Percentiles rank a stretch among this genome's conserved stretches.
These are phyloP conservation scores for Forsythia viridissima DNA, from an alignment of 257 asterid species.

Conservation along the genomic window DNA sequence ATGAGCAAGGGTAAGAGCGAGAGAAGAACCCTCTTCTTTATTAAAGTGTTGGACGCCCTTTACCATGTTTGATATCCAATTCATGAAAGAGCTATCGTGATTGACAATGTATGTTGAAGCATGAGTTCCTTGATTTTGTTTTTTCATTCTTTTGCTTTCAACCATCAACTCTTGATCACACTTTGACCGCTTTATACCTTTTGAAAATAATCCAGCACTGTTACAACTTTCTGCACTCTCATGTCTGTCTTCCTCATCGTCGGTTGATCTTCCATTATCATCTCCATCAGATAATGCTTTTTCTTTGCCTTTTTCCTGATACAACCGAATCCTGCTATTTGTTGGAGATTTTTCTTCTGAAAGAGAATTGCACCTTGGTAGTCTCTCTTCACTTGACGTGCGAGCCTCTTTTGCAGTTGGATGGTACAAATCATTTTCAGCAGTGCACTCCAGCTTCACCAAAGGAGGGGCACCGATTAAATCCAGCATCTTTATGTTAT, in stretches of 20 bases:
- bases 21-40: slow-evolving; percentile 28
- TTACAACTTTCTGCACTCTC: slow-evolving; percentile 75
- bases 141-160: slow-evolving; percentile 43
- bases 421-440: slow-evolving; percentile 42
- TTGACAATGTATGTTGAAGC: slow-evolving; percentile 23
- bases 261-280: slow-evolving; percentile 20
- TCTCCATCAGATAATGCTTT: slow-evolving; percentile 49
- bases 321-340: slow-evolving; percentile 24
- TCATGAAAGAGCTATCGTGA: slow-evolving; percentile 46
- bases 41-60: slow-evolving; percentile 33
- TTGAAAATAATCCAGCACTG: slow-evolving; percentile 42
- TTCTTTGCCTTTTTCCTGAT: slow-evolving; percentile 48
- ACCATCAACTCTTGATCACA: slow-evolving; percentile 11
- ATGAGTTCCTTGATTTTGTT: slow-evolving; percentile 15
- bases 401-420: slow-evolving; percentile 20
- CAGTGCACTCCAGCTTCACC: slow-evolving; percentile 38
- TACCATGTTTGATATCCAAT: slow-evolving; percentile 48
- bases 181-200: slow-evolving; percentile 26
- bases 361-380: slow-evolving; percentile 25
- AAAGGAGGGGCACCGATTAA: background rate
- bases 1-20: slow-evolving; percentile 26
- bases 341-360: slow-evolving; percentile 34
- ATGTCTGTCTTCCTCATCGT: slow-evolving; percentile 34
- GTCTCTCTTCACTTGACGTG: slow-evolving; percentile 21
- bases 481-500: slow-evolving; percentile 2